Base-by-base conservation (phyloP, 2,329 filamentous ascomycete species). In the Emmonsia crescens region DNA sequence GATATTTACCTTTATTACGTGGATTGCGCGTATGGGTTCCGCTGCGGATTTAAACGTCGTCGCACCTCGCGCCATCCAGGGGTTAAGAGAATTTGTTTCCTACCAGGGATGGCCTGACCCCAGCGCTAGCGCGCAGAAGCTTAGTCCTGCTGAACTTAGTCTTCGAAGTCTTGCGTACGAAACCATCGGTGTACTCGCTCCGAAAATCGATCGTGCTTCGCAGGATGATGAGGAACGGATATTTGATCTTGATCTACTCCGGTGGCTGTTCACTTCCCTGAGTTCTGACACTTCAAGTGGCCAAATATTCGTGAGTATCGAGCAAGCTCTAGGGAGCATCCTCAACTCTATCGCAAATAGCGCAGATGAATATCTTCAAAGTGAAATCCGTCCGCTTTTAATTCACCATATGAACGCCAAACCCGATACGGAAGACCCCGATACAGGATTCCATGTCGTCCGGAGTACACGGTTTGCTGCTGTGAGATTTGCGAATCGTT, bases 401-500 rank as follows among this genome's bases (percentile, higher is more conserved):
- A 77, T 91, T 9, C 80, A 82, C 33, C 88, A 91, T 66, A 89
- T 91, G 82, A 78, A 77, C 54, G 76, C 83, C 63, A 69, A 73
- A 59, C 72, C 68, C 62, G 76, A 68, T 66, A 77, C 74, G 61
- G 69, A 71, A 49, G 73, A 79, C 60, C 64, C 68, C 2, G 66
- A 72, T 19, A 75, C 73, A 16, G 74, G 73, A 19, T 74, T 73
- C 56, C 71, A 68, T n/a, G 78, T 83, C 19, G 78, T 86, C n/a
- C 82, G 88, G 66, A 92, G 88, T 68, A 88, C 89, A 40, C 85
- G 89, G 8, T 94, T 92, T 74, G 87, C 90, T 24, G 87, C 87
- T 29, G 86, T 94, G 8, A 89, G 94, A 62, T 96, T 93, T 80
- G 90, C 91, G 12, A 97, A 97, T 71, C 83, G 89, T 58, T 96